Evolutionary conservation across 176 grass and related monocot genomes (phyloP).

Genomic region (Hyparrhenia diplandra): DNA sequence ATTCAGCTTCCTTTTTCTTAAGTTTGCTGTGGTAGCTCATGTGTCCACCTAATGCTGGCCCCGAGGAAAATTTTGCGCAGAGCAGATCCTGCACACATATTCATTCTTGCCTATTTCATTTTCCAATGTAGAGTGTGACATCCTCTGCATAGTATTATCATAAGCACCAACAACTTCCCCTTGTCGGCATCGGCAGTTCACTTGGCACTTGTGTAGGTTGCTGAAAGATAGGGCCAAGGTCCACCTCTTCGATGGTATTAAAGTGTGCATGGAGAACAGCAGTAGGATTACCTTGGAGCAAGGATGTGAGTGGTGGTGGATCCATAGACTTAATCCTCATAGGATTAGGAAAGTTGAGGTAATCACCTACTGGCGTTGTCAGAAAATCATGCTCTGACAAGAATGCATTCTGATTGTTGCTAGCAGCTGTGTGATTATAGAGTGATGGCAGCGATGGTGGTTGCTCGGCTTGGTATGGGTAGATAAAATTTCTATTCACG

Average conservation of each 20-base stretch:
- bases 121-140: not conserved
- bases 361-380: not conserved
- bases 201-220: not conserved
- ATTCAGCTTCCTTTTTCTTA: not conserved
- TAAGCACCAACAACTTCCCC: not conserved
- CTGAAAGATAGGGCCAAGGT: not conserved
- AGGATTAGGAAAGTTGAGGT: not conserved
- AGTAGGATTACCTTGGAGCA: not conserved
- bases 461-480: not conserved
- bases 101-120: not conserved
- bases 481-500: not conserved
- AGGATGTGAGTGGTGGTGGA: not conserved
- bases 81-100: not conserved
- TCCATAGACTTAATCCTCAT: not conserved
- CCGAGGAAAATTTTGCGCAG: not conserved
- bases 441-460: not conserved
- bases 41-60: too few relatives aligned
- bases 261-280: not conserved
- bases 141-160: not conserved
- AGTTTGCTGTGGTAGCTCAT: too few relatives aligned
- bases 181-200: not conserved
- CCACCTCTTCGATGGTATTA: not conserved
- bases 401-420: not conserved
- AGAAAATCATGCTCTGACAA: not conserved
- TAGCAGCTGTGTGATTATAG: not conserved